phyloP scores from a whole-genome alignment of 805 yeast species.

The Wickerhamiella dianesei region DNA sequence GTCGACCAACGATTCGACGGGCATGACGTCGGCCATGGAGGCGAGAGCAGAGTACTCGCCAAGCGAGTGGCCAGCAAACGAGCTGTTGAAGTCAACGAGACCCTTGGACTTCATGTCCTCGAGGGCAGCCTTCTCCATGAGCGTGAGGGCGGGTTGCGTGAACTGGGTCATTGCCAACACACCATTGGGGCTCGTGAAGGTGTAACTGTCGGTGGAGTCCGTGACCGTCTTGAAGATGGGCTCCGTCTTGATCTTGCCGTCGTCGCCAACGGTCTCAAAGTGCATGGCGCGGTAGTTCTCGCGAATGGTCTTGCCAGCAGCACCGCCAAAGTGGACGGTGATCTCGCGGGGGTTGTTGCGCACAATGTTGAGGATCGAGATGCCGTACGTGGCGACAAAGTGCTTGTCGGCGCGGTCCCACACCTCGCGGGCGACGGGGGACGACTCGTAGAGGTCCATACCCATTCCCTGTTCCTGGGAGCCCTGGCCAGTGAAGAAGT shows the following conservation, averaged over 20 bases:
- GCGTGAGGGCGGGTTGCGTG: conserved; percentile 97
- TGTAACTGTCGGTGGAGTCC: conserved; percentile 65
- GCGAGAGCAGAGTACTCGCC: conserved; percentile 98
- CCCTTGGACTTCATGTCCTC: conserved; percentile 97
- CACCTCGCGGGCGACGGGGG: conserved; percentile 83
- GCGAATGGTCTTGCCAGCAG: conserved; percentile 87
- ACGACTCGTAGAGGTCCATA: conserved; percentile 88
- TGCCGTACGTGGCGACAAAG: conserved; percentile 87
- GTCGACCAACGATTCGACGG: conserved; percentile 91
- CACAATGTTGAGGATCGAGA: conserved; percentile 92
- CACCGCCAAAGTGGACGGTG: conserved; percentile 96
- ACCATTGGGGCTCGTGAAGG: conserved; percentile 89
- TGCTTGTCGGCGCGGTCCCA: conserved; percentile 98
- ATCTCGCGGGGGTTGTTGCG: conserved; percentile 89
- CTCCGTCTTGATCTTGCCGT: conserved; percentile 75
- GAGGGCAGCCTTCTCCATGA: conserved; percentile 98
- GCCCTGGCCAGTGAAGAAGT: conserved; percentile 98
- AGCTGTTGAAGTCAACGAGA: conserved; percentile 71
- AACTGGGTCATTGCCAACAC: conserved; percentile 95
- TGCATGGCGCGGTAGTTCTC: conserved; percentile 93
- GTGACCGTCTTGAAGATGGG: conserved; percentile 89
- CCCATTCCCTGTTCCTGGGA: conserved; percentile 99
- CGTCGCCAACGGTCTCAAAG: conserved; percentile 84
- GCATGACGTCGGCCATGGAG: conserved; percentile 96
- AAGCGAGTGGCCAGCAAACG: conserved; percentile 98